A percentile compares a stretch with the other conserved stretches of the same genome.
phyloP scores from a whole-genome alignment of 2,329 filamentous ascomycete species.

The Dendrostoma leiphaemia region DNA sequence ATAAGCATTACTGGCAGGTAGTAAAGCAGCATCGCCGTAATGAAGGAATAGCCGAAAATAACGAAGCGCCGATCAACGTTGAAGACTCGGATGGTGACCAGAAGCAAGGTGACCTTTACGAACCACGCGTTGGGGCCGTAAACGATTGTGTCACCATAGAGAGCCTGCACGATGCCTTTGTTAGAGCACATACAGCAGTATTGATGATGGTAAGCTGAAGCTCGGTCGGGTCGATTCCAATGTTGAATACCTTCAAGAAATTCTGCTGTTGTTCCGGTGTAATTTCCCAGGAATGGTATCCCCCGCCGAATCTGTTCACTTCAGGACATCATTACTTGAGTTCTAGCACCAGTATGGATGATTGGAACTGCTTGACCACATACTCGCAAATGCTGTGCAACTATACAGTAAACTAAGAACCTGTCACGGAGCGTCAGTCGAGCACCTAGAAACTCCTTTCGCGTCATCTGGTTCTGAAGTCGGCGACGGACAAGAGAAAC shows the following conservation, averaged over 20 bases:
- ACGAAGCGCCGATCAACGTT: background rate
- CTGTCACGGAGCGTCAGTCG: background rate
- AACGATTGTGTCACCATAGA: constrained; percentile 9
- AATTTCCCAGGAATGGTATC: constrained; percentile 9
- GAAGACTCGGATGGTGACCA: constrained; percentile 10
- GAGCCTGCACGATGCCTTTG: background rate
- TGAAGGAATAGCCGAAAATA: constrained; percentile 7
- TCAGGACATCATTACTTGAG: background rate
- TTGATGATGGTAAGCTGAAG: too few relatives aligned
- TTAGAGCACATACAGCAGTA: background rate
- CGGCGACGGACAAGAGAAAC: constrained; percentile 2
- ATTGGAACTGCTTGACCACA: too few relatives aligned
- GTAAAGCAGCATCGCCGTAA: constrained; percentile 4
- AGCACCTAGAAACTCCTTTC: background rate
- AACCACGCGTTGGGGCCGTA: constrained; percentile 12
- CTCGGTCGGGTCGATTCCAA: too few relatives aligned
- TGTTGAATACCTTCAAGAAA: constrained; percentile 7
- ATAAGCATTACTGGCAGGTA: constrained; percentile 9
- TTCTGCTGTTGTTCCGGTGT: background rate
- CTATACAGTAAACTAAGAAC: constrained; percentile 7
- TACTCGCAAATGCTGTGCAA: constrained; percentile 5
- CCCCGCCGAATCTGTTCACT: constrained; percentile 7
- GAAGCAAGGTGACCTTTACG: constrained; percentile 5
- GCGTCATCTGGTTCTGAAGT: background rate
- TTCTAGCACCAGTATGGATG: background rate